Percentiles rank a stretch among this genome's conserved stretches.
phyloP scores from a whole-genome alignment of 257 asterid genomes.

The Fraxinus anomala region DNA sequence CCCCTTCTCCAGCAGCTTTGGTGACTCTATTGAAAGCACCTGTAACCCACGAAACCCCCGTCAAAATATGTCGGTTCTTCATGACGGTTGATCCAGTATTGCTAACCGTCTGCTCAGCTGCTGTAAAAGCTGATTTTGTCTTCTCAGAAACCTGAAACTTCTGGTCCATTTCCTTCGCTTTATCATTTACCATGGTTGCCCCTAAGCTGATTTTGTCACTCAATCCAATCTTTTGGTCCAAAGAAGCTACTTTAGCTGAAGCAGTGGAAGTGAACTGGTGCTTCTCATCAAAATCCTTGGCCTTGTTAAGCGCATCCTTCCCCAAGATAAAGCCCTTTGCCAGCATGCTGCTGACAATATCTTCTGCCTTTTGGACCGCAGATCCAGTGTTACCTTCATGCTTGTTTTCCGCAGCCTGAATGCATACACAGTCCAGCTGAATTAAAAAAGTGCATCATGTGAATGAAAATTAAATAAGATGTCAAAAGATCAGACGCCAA shows the following conservation, averaged over 20 bases:
- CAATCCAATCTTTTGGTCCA: slow-evolving; percentile 65
- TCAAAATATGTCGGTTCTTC: slow-evolving; percentile 60
- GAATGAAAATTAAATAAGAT: not conserved
- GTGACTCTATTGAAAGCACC: slow-evolving; percentile 60
- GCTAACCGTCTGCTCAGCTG: slow-evolving; percentile 66
- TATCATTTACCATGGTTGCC: slow-evolving; percentile 56
- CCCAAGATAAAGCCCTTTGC: slow-evolving; percentile 72
- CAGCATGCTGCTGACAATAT: slow-evolving; percentile 64
- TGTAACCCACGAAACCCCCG: slow-evolving; percentile 67
- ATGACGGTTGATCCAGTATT: slow-evolving; percentile 60
- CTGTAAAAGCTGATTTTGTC: slow-evolving; percentile 58
- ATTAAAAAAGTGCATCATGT: not conserved
- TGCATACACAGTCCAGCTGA: not conserved
- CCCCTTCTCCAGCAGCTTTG: slow-evolving; percentile 63
- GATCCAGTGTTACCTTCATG: slow-evolving; percentile 36
- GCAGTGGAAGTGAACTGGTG: slow-evolving; percentile 64
- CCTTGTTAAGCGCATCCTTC: slow-evolving; percentile 59
- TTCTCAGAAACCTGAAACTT: slow-evolving; percentile 66
- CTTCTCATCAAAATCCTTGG: slow-evolving; percentile 66
- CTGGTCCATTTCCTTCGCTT: slow-evolving; percentile 66
- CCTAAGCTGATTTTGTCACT: slow-evolving; percentile 59
- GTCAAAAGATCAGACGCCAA: slow-evolving; percentile 30
- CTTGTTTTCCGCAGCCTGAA: slow-evolving; percentile 46
- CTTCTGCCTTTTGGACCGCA: slow-evolving; percentile 62
- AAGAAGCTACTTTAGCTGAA: slow-evolving; percentile 58